Evolutionary conservation across 768 basidiomycete species (phyloP).

Genomic region (Leccinellum luteum): DNA sequence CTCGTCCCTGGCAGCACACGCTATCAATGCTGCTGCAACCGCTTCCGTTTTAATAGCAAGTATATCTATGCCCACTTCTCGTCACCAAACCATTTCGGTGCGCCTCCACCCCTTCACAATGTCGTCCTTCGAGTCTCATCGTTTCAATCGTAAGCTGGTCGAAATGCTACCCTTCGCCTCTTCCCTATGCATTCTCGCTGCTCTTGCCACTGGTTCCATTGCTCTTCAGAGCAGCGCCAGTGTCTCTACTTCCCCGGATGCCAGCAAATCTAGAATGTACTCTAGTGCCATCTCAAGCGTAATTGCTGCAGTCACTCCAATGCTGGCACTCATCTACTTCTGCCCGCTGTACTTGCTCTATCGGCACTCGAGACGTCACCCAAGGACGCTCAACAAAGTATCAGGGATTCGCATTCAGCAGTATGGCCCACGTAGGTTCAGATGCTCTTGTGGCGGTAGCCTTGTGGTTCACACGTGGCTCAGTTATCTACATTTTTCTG

Average conservation of each 20-base stretch:
- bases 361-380: slow-evolving; percentile 43
- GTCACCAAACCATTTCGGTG: slow-evolving; percentile 31
- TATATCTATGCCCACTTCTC: slow-evolving; percentile 26
- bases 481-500: slow-evolving; percentile 52
- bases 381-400: slow-evolving; percentile 48
- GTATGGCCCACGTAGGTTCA: slow-evolving; percentile 50
- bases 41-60: slow-evolving; percentile 31
- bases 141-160: slow-evolving; percentile 29
- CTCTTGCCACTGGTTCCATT: slow-evolving; percentile 32
- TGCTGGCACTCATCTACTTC: slow-evolving; percentile 45
- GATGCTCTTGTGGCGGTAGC: not conserved
- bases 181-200: slow-evolving; percentile 33
- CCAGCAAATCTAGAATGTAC: slow-evolving; percentile 30
- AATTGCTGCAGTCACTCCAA: slow-evolving; percentile 34
- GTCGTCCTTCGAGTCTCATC: slow-evolving; percentile 10
- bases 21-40: slow-evolving; percentile 30
- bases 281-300: slow-evolving; percentile 36
- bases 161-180: slow-evolving; percentile 38
- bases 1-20: slow-evolving; percentile 30
- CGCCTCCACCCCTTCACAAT: slow-evolving; percentile 17
- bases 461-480: slow-evolving; percentile 21
- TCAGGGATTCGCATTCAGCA: slow-evolving; percentile 45
- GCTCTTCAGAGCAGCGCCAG: slow-evolving; percentile 23
- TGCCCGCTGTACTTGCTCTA: slow-evolving; percentile 50
- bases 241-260: slow-evolving; percentile 19